Conservation (phyloP, 2,329 filamentous ascomycete species). For the Phoma sp. region DNA sequence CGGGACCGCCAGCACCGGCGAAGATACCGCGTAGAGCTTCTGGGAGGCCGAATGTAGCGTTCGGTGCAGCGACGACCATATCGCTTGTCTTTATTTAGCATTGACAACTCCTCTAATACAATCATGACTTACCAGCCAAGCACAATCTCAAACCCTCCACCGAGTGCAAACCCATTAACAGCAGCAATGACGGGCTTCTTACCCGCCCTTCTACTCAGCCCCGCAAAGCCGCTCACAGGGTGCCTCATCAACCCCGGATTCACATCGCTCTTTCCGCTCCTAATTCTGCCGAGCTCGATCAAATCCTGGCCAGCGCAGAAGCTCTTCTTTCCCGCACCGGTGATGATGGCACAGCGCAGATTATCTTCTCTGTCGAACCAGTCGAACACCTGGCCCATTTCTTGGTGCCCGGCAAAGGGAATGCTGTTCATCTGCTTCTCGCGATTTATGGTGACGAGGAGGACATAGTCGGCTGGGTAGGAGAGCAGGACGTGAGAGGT, state of each 20-base stretch:
- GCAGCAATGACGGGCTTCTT: conserved; percentile 68
- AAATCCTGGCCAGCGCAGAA: conserved; percentile 64
- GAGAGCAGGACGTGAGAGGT: conserved; percentile 49
- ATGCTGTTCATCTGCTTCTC: conserved; percentile 56
- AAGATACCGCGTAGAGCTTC: conserved; percentile 63
- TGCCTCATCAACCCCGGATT: conserved; percentile 43
- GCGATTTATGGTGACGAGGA: conserved; percentile 62
- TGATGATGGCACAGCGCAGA: conserved; percentile 56
- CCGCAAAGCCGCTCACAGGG: conserved; percentile 60
- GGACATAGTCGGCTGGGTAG: conserved; percentile 56
- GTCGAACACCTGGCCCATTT: conserved; percentile 57
- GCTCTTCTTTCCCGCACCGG: conserved; percentile 59
- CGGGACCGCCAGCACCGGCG: conserved; percentile 60
- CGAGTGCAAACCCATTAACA: conserved; percentile 64
- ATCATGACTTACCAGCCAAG: conserved; percentile 57
- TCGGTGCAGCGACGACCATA: conserved; percentile 60
- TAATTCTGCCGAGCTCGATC: conserved; percentile 52
- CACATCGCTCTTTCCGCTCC: conserved; percentile 31
- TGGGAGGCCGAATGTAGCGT: conserved; percentile 60
- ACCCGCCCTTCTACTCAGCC: conserved; percentile 61
- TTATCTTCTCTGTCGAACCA: conserved; percentile 62
- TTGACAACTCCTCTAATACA: not conserved
- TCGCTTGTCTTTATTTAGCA: conserved; percentile 47
- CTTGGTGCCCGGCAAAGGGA: conserved; percentile 52
- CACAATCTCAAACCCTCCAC: conserved; percentile 64